phyloP scores from a whole-genome alignment of 495 filamentous ascomycete species.

The Lophiotrema nucula region DNA sequence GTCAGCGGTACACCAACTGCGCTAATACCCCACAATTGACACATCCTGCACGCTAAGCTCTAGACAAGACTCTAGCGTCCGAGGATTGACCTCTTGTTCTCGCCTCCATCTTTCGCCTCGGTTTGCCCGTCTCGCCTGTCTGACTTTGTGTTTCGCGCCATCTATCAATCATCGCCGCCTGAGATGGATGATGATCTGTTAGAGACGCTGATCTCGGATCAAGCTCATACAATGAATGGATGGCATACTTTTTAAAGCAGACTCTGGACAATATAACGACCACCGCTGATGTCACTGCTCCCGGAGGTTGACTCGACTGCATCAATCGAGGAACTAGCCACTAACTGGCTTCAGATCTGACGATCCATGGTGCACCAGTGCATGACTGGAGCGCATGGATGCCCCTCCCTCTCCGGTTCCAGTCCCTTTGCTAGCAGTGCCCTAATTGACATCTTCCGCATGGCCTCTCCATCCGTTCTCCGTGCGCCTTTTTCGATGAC shows the following conservation, averaged over 20 bases:
- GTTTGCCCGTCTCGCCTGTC: not conserved
- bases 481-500: not conserved
- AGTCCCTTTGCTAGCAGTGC: conserved; percentile 4
- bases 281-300: too few relatives aligned
- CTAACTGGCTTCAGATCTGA: not conserved
- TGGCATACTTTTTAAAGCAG: too few relatives aligned
- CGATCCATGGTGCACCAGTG: not conserved
- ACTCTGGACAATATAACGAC: too few relatives aligned
- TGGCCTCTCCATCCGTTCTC: conserved; percentile 1
- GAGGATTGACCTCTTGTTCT: conserved; percentile 1
- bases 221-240: too few relatives aligned
- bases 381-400: not conserved
- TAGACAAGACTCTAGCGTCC: conserved; percentile 12
- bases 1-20: not conserved
- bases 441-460: not conserved
- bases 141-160: too few relatives aligned
- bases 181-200: too few relatives aligned
- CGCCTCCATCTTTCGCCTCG: not conserved
- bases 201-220: too few relatives aligned
- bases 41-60: conserved; percentile 13
- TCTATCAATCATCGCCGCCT: too few relatives aligned
- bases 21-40: conserved; percentile 2
- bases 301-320: too few relatives aligned
- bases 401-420: not conserved
- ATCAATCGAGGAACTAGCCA: too few relatives aligned